Evolutionary conservation across 192 early-diverging fungal genomes (phyloP), one percentile per base, ranked within the genome.

Genomic region (Geranomyces variabilis): DNA sequence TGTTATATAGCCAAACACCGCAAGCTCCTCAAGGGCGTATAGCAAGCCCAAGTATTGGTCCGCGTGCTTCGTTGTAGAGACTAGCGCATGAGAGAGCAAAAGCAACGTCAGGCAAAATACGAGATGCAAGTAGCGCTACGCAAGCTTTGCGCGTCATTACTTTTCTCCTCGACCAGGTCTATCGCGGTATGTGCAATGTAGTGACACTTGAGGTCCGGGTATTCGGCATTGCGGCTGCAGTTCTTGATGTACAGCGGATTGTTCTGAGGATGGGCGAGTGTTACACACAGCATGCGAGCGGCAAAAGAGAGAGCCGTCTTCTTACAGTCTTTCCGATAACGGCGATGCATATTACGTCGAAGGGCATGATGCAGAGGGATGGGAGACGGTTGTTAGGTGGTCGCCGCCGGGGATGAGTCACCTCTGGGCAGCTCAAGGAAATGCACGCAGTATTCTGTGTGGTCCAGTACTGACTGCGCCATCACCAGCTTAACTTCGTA

Each of bases 141-240:
- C n/a, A 9, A 26, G 7, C 4, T 53, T 4, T 53, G 17, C 24
- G 24, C 51, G 51, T 3, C 46, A 17, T 17, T 49, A 90, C 91
- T 87, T 83, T 90, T 76, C 79, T 94, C 93, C 64, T 95, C 95
- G 72, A 97, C 91, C 6, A 95, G 84, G 79, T 97, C 95, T 74
- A 88, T 89, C 0, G 94, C 91, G 1, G 94, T 95, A 69, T 95
- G 93, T n/a, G 91, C 92, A 75, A 95, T 76, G 71, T 93, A 95
- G 81, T 94, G 92, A 77, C 90, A 95, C 71, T 94, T 93, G 24
- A 95, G 85, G 71, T 93, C 90, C 7, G 88, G 86, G 65, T 93
- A 88, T 53, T 84, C 74, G 19, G 79, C 17, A 75, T 41, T 41
- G 36, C 36, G 36, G 73, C 87, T 90, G 77, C 92, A 93, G 71